Base-by-base conservation (phyloP, 148 eudicot species). In the Hydrangea macrophylla region DNA sequence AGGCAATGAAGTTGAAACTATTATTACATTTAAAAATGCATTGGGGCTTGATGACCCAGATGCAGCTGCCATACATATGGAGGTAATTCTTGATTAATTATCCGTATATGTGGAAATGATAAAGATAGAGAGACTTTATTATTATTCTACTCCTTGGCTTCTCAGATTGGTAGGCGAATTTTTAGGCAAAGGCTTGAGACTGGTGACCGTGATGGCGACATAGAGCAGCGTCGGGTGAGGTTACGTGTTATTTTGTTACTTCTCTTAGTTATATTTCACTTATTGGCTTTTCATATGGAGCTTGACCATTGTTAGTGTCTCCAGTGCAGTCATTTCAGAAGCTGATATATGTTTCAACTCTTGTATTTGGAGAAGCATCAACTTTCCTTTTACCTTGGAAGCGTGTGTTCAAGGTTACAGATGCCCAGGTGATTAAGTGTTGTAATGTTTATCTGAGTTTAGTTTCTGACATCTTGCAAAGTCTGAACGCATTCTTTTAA, bases 321-420 rank as follows among this genome's bases (percentile, higher is more conserved):
- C 84, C 84, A 86, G 81, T 79, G 85, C 97, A 94, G 99, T 96
- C 97, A 72, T 94, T 94, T 81, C 96, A 94, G 87, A 94, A 94
- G 97, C 78, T 94, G 56, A 83, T 94, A 35, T 94, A 94, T 77
- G 97, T 94, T 36, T 94, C 99, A 64, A 88, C 84, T 51, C 91
- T 89, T 72, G 99, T 94, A 51, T 94, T 94, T 81, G 97, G 97
- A 26, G 93, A 87, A 50, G 97, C 99, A 70, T 86, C 99, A 10
- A 73, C 80, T 67, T 94, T 94, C 75, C 96, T 94, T 80, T 79
- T 94, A 75, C 99, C 99, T 55, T 94, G 99, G 97, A 94, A 88
- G 79, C 96, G 99, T 70, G 87, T 94, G 35, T 94, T 94, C 68
- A 89, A 81, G 79, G 84, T 91, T 58, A 88, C 88, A 30, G 97